phyloP scores from a whole-genome alignment of 2,329 filamentous ascomycete genomes.

The Penicillium sp. region DNA sequence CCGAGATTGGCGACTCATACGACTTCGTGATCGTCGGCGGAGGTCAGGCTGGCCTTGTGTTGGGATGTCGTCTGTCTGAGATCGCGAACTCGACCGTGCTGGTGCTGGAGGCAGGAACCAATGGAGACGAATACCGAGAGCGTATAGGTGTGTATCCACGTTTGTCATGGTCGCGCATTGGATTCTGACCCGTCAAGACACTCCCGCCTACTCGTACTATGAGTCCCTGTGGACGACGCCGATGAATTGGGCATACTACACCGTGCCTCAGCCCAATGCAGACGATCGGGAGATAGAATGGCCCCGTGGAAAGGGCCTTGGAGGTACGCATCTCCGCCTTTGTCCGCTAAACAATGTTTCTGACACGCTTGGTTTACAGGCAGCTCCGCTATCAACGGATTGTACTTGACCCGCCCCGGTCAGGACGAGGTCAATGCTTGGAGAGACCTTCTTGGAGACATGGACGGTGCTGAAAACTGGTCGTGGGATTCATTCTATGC shows the following conservation, averaged over 20 bases:
- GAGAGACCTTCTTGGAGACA: conserved; percentile 28
- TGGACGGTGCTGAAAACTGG: conserved; percentile 34
- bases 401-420: conserved; percentile 33
- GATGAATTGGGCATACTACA: conserved; percentile 31
- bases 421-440: conserved; percentile 32
- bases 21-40: conserved; percentile 49
- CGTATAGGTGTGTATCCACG: conserved; percentile 26
- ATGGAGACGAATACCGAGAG: conserved; percentile 30
- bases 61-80: conserved; percentile 42
- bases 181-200: conserved; percentile 22
- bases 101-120: conserved; percentile 29
- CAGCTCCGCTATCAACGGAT: conserved; percentile 33
- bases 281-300: conserved; percentile 28
- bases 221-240: conserved; percentile 33
- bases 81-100: conserved; percentile 33
- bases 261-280: conserved; percentile 25
- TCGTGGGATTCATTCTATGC: conserved; percentile 31
- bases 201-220: conserved; percentile 31
- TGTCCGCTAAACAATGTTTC: background rate
- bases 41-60: conserved; percentile 52
- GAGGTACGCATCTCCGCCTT: conserved; percentile 21
- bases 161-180: background rate
- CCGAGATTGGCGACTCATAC: conserved; percentile 25
- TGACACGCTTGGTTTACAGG: conserved; percentile 16
- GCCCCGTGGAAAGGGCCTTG: conserved; percentile 33